phyloP scores from a whole-genome alignment of 148 eudicot genomes.

The Rhododendron griersonianum region DNA sequence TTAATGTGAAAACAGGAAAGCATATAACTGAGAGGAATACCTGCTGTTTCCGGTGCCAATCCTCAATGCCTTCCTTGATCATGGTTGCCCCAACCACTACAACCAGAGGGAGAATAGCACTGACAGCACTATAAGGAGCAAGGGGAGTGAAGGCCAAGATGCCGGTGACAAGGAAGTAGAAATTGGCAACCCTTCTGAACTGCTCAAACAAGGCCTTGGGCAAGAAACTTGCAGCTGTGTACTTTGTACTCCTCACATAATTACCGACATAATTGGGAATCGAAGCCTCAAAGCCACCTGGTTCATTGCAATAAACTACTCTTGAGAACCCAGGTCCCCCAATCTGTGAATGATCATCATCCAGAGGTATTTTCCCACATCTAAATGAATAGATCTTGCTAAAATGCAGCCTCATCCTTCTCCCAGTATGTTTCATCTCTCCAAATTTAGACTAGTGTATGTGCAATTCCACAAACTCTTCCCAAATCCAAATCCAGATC shows the following conservation, averaged over 20 bases:
- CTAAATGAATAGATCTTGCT: slow-evolving; percentile 85
- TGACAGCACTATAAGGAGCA: slow-evolving; percentile 74
- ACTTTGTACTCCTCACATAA: slow-evolving; percentile 84
- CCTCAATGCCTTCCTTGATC: slow-evolving; percentile 89
- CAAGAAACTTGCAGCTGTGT: slow-evolving; percentile 67
- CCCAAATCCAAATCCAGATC: slow-evolving; percentile 5
- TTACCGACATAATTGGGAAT: slow-evolving; percentile 46
- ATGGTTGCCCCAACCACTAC: slow-evolving; percentile 83
- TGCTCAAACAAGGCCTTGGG: slow-evolving; percentile 97
- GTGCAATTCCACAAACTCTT: not conserved
- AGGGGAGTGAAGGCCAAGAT: slow-evolving; percentile 66
- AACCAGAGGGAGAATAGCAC: slow-evolving; percentile 71
- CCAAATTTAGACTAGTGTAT: not conserved
- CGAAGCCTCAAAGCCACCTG: slow-evolving; percentile 30
- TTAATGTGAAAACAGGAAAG: not conserved
- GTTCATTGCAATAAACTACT: slow-evolving; percentile 72
- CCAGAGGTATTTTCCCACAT: slow-evolving; percentile 48
- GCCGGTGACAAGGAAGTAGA: slow-evolving; percentile 77
- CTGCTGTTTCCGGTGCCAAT: slow-evolving; percentile 76
- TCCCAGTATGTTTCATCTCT: slow-evolving; percentile 24
- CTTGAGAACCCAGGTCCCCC: slow-evolving; percentile 93
- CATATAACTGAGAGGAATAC: slow-evolving; percentile 24
- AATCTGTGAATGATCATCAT: slow-evolving; percentile 64
- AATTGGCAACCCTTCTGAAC: slow-evolving; percentile 97
- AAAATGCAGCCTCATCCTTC: slow-evolving; percentile 49